Percentiles rank a stretch among this genome's conserved stretches.
Conservation (phyloP, 1,284 basidiomycete genomes). For the Kalmanozyma brasiliensis region DNA sequence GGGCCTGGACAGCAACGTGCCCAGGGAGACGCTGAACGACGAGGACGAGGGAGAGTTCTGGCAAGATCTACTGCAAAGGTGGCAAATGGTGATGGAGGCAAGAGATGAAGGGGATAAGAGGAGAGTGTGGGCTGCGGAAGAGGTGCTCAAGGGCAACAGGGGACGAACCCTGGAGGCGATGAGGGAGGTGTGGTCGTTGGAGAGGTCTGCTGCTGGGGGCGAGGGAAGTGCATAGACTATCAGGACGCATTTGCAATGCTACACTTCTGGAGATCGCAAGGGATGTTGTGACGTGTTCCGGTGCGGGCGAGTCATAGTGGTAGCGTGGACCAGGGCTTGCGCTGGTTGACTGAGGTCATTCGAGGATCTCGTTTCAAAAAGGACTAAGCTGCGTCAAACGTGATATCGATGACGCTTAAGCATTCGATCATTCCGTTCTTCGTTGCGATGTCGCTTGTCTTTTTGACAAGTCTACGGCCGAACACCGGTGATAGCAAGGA, state of each 20-base stretch:
- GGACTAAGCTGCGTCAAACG: no score
- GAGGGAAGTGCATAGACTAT: neutral
- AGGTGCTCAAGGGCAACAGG: constrained; percentile 8
- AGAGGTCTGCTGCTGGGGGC: neutral
- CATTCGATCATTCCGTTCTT: no score
- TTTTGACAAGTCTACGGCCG: no score
- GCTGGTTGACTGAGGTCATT: no score
- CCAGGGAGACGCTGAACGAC: neutral
- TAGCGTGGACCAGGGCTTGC: no score
- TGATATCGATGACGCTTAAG: no score
- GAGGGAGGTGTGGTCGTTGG: constrained; percentile 31
- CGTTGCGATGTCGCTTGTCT: no score
- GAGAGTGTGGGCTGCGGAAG: constrained; percentile 12
- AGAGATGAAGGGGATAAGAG: constrained; percentile 1
- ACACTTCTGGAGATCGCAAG: no score
- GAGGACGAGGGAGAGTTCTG: constrained; percentile 15
- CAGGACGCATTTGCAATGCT: no score
- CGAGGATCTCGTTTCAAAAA: no score
- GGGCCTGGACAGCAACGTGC: constrained; percentile 15
- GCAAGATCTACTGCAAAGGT: constrained; percentile 18
- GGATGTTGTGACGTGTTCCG: no score
- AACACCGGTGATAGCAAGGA: constrained; percentile 39
- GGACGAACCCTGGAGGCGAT: constrained; percentile 26
- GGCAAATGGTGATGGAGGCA: constrained; percentile 20
- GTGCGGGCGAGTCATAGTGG: no score